Percentiles rank a stretch among this genome's conserved stretches.
These are phyloP conservation scores for Leccinum huronense DNA, from an alignment of 1,284 basidiomycete species.

Conservation along the genomic window DNA sequence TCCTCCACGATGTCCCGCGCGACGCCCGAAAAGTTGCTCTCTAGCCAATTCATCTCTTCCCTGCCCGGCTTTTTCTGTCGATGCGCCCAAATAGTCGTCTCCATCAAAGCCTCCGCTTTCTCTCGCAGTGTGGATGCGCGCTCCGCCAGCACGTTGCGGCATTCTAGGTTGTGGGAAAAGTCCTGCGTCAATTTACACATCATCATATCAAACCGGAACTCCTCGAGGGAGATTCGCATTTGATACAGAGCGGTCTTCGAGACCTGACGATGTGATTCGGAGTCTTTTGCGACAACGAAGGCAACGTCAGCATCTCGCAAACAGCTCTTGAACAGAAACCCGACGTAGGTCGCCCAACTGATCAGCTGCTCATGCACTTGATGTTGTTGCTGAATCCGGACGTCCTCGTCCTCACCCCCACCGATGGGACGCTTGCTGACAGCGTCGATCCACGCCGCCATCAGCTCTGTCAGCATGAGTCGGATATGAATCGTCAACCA, in stretches of 20 bases:
- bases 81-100: constrained; percentile 15
- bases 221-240: constrained; percentile 39
- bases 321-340: constrained; percentile 44
- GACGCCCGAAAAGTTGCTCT: constrained; percentile 34
- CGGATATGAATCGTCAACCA: constrained; percentile 46
- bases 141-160: constrained; percentile 12
- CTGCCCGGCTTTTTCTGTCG: constrained; percentile 15
- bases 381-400: background rate
- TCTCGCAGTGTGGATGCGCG: constrained; percentile 8
- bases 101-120: constrained; percentile 14
- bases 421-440: constrained; percentile 11
- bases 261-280: constrained; percentile 40
- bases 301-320: constrained; percentile 43
- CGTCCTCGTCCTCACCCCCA: constrained; percentile 9
- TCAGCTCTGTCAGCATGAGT: constrained; percentile 39
- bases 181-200: constrained; percentile 24
- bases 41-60: constrained; percentile 39
- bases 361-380: constrained; percentile 17
- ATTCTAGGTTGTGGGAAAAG: background rate
- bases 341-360: constrained; percentile 40
- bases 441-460: constrained; percentile 26
- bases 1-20: constrained; percentile 38
- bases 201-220: constrained; percentile 34
- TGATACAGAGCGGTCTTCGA: constrained; percentile 39
- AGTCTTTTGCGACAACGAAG: constrained; percentile 35